A percentile compares a stretch with the other conserved stretches of the same genome.
Conservation (phyloP, 2,329 filamentous ascomycete genomes). For the Onygenales sp. region DNA sequence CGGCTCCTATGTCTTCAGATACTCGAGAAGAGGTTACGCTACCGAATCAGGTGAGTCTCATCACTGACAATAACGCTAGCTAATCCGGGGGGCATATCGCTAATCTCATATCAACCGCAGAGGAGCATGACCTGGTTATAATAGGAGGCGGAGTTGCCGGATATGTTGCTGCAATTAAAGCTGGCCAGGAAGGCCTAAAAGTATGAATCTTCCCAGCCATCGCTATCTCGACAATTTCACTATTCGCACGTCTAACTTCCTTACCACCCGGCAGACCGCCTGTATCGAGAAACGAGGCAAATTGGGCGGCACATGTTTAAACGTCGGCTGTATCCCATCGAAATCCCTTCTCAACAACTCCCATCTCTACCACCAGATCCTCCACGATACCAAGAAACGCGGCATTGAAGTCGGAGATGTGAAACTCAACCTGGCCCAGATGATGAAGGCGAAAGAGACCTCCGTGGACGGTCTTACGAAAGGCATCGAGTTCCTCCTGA, state of each 20-base stretch:
- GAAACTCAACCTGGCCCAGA: constrained; percentile 84
- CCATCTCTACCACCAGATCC: constrained; percentile 91
- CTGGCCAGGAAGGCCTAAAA: constrained; percentile 93
- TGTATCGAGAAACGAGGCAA: constrained; percentile 98
- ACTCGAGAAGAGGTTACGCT: constrained; percentile 48
- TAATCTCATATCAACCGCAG: constrained; percentile 35
- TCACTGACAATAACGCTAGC: neutral
- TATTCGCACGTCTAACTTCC: neutral
- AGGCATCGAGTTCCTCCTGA: constrained; percentile 95
- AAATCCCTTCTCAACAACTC: constrained; percentile 99
- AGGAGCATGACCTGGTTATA: constrained; percentile 94
- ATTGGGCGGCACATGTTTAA: constrained; percentile 93
- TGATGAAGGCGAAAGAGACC: constrained; percentile 98
- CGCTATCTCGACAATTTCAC: neutral
- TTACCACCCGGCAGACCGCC: constrained; percentile 53
- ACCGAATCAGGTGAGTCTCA: constrained; percentile 37
- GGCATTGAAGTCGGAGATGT: constrained; percentile 97
- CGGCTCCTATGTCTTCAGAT: constrained; percentile 39
- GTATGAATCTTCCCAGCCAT: constrained; percentile 41
- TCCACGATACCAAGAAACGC: constrained; percentile 93
- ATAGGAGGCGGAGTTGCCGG: constrained; percentile 97
- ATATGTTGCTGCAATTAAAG: constrained; percentile 98
- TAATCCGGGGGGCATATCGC: neutral
- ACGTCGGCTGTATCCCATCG: constrained; percentile 98
- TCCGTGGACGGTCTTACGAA: constrained; percentile 86